Evolutionary conservation across 1,139 yeast species (phyloP), one percentile per base, ranked within the genome.

Genomic region (Saccharomycopsis phalli): DNA sequence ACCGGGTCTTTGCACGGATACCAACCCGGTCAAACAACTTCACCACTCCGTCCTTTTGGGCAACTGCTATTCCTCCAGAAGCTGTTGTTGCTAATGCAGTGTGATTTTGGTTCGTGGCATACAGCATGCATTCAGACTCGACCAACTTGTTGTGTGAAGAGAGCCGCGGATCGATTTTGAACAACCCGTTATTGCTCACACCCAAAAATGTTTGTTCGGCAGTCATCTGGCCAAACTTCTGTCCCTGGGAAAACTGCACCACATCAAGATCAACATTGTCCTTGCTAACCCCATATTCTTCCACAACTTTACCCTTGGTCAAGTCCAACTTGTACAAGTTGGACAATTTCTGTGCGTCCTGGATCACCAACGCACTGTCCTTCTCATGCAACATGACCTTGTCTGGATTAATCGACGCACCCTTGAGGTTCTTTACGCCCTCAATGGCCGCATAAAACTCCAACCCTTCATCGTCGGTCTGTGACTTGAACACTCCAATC

Each of bases 141-240:
- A 80, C 77, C 21, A 76, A 51, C 49, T 75, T 75, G 48, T 75
- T 64, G 32, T 51, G 50, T 14, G 74, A 74, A 6, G 68, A 54
- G 31, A 81, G 53, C 53, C 95, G 72, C 34, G 95, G 95, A 62
- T 86, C 95, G 42, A 87, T 66, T 44, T 71, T 69, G 63, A 83
- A 86, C 37, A 86, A 49, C 2, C 81, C 73, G 48, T 77, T 76
- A 7, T 65, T 58, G 0, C 88, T 72, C 4, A 81, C 61, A 48
- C 94, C 95, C 33, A 80, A 57, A 46, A 87, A 68, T 0, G 88
- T 81, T 48, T 74, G 78, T 51, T 86, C 95, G 8, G 65, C 69
- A 1, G 88, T 74, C 54, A 80, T 62, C 55, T 80, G 94, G 29
- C 84, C 71, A 51, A 78, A 81, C 58, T 86, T 86, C 43, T 69